Base-by-base conservation (phyloP, 2,329 filamentous ascomycete genomes). In the Talaromyces sp. region DNA sequence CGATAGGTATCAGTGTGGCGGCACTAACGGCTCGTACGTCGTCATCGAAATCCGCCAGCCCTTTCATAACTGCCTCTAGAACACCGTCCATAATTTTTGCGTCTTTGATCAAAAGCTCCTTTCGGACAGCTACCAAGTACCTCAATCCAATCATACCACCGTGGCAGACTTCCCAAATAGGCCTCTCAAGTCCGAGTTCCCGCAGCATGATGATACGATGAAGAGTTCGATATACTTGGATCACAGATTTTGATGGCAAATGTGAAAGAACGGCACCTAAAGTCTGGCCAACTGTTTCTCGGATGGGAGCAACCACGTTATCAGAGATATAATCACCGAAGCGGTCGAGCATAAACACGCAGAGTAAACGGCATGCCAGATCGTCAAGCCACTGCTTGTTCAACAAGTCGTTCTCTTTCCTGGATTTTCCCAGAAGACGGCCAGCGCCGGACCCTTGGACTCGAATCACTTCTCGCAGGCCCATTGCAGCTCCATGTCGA, bases 291-390 rank as follows among this genome's bases (percentile, higher is more conserved):
- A 96, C 91, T 0, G 93, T 97, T 80, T 99, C 95, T 69, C 95
- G 86, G 68, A 99, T 97, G 0, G 95, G 95, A 0, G 95, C 95
- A 47, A 99, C 93, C 0, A 96, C 96, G 62, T 92, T 99, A 76
- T 99, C 95, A 5, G 93, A 97, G 66, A 96, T 95, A 80, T 97
- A 99, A 74, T 99, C 95, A 64, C 93, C 96, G 74, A 99, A 99
- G 62, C 93, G 89, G 79, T 99, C 95, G 16, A 99, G 87, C 89
- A 99, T 97, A 72, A 99, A 89, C 61, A 99, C 93, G 75, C 92
- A 97, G 77, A 93, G 94, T 58, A 99, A 85, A 31, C 95, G 90
- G 73, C 93, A 97, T n/a, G 93, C 92, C 60, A 99, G 84, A 73
- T 99, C 94, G 73, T 98, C 91, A 22, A 99, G 86, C 93, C 93